A percentile compares a stretch with the other conserved stretches of the same genome.
phyloP scores from a whole-genome alignment of 768 basidiomycete genomes.

The Wakefieldia striispora region DNA sequence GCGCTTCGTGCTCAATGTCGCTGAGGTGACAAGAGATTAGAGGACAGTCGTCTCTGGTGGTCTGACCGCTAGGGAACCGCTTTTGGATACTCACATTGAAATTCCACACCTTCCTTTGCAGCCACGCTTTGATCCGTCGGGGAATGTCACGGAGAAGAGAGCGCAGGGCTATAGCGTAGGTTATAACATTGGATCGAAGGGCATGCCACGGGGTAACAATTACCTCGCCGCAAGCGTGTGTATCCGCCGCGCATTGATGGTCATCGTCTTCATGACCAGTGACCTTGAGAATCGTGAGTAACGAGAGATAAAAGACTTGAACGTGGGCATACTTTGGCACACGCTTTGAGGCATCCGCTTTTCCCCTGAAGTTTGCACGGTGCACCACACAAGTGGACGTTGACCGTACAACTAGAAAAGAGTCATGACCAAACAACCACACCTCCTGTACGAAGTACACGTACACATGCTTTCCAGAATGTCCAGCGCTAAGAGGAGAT shows the following conservation, averaged over 20 bases:
- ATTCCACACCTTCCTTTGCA: conserved; percentile 45
- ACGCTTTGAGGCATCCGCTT: conserved; percentile 50
- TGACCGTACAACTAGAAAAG: conserved; percentile 46
- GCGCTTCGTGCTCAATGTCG: conserved; percentile 43
- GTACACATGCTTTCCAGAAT: conserved; percentile 53
- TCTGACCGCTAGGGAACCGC: too few species aligned
- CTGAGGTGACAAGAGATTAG: conserved; percentile 29
- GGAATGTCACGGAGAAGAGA: conserved; percentile 28
- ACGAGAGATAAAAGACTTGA: background rate
- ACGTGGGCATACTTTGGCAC: conserved; percentile 43
- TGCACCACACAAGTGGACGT: conserved; percentile 53
- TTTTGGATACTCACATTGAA: conserved; percentile 43
- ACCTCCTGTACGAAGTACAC: conserved; percentile 17
- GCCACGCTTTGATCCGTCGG: conserved; percentile 28
- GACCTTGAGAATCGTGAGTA: conserved; percentile 33
- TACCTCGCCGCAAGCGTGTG: conserved; percentile 58
- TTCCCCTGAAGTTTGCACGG: conserved; percentile 45
- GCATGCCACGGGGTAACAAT: background rate
- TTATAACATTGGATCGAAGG: background rate
- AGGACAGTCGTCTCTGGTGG: too few species aligned
- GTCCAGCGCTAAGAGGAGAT: conserved; percentile 46
- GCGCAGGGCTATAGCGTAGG: conserved; percentile 39
- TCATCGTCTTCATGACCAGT: conserved; percentile 45
- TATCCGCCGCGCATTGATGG: conserved; percentile 50
- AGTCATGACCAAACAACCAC: background rate